phyloP scores from a whole-genome alignment of 257 asterid genomes.

The Gynochthodes officinalis region DNA sequence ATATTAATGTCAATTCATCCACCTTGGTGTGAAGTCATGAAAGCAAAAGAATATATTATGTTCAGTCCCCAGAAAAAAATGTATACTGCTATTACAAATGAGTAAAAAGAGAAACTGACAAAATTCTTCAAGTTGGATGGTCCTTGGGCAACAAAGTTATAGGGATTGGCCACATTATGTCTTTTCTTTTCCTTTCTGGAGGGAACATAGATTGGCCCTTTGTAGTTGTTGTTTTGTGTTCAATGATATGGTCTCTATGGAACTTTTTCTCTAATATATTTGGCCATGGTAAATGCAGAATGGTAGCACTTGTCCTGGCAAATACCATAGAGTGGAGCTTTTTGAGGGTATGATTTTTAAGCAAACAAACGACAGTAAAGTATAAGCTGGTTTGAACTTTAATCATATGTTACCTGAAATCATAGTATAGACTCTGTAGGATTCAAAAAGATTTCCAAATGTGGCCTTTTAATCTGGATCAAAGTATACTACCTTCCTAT shows the following conservation, averaged over 20 bases:
- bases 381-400: background rate
- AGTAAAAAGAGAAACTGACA: background rate
- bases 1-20: conserved; percentile 2
- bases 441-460: background rate
- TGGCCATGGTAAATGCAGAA: background rate
- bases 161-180: background rate
- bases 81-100: background rate
- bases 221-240: background rate
- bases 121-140: background rate
- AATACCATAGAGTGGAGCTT: background rate
- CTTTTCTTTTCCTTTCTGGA: background rate
- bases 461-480: background rate
- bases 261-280: background rate
- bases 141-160: background rate
- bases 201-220: conserved; percentile 5
- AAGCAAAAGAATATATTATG: background rate
- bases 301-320: background rate
- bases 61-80: background rate
- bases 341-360: background rate
- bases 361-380: background rate
- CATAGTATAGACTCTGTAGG: too few relatives aligned
- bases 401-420: background rate
- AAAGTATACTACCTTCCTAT: background rate
- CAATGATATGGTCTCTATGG: background rate
- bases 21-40: conserved; percentile 5